Percentiles rank a stretch among this genome's conserved stretches.
Evolutionary conservation across 768 basidiomycete species (phyloP).

Genomic region (Termitomyces sp.): DNA sequence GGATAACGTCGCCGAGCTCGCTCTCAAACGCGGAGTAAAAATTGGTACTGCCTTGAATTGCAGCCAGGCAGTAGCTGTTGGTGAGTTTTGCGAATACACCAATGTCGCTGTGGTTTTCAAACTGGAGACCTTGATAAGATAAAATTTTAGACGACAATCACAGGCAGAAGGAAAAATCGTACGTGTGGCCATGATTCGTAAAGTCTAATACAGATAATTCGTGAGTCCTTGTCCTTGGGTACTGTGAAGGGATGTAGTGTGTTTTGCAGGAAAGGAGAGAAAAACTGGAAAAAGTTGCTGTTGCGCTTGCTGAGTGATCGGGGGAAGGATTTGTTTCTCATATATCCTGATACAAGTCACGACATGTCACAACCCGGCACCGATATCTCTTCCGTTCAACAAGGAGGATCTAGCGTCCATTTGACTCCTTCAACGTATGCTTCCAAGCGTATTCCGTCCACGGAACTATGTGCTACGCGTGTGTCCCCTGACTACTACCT

Average conservation of each 20-base stretch:
- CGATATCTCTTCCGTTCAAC: background rate
- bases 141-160: constrained; percentile 12
- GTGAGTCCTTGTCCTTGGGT: background rate
- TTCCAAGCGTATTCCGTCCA: constrained; percentile 3
- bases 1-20: constrained; percentile 89
- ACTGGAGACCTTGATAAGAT: constrained; percentile 70
- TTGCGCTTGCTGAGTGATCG: constrained; percentile 1
- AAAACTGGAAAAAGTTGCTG: constrained; percentile 11
- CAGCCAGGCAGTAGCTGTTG: constrained; percentile 95
- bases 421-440: background rate
- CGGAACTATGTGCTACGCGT: constrained; percentile 2
- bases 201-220: constrained; percentile 4
- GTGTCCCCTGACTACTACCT: background rate
- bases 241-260: background rate
- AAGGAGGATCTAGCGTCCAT: background rate
- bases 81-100: constrained; percentile 98
- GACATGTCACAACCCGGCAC: constrained; percentile 16
- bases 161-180: constrained; percentile 15
- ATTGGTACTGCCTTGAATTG: constrained; percentile 92
- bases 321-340: constrained; percentile 1
- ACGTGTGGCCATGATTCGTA: constrained; percentile 45
- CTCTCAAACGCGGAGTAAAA: constrained; percentile 98
- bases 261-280: constrained; percentile 8
- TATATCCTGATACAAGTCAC: constrained; percentile 17
- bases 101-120: constrained; percentile 92